These are phyloP conservation scores for Pseudoneurospora amorphoporcata DNA, from an alignment of 495 filamentous ascomycete species.

Conservation along the genomic window DNA sequence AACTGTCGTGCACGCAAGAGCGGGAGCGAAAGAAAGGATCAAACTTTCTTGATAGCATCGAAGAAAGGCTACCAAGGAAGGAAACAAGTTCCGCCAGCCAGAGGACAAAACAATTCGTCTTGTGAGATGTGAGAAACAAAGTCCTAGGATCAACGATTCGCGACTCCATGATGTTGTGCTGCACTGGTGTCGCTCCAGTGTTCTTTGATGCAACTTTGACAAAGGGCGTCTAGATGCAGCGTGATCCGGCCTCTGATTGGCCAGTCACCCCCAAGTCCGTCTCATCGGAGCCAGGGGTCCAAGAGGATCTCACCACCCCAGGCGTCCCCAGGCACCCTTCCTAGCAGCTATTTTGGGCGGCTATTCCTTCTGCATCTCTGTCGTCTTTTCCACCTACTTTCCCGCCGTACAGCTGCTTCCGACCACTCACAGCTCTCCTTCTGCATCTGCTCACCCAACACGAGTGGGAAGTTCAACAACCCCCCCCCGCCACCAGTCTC, in stretches of 20 bases:
- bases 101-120: not conserved
- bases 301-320: not conserved
- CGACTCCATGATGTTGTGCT: not conserved
- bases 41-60: not conserved
- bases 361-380: conserved; percentile 7
- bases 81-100: not conserved
- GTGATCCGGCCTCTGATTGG: conserved; percentile 21
- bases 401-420: conserved; percentile 5
- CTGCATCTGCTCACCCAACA: not conserved
- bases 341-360: conserved; percentile 20
- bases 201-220: not conserved
- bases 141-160: not conserved
- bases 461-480: not conserved
- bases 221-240: conserved; percentile 22
- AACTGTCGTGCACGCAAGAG: not conserved
- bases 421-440: conserved; percentile 11
- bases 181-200: not conserved
- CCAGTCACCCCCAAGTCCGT: not conserved
- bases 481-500: not conserved
- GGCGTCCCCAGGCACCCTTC: not conserved
- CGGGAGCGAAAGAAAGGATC: not conserved
- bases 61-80: not conserved
- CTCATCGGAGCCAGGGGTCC: not conserved
- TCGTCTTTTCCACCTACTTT: not conserved
- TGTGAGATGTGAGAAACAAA: not conserved